Base-by-base conservation (phyloP, 1,284 basidiomycete genomes). In the Takashimella tepidaria region DNA sequence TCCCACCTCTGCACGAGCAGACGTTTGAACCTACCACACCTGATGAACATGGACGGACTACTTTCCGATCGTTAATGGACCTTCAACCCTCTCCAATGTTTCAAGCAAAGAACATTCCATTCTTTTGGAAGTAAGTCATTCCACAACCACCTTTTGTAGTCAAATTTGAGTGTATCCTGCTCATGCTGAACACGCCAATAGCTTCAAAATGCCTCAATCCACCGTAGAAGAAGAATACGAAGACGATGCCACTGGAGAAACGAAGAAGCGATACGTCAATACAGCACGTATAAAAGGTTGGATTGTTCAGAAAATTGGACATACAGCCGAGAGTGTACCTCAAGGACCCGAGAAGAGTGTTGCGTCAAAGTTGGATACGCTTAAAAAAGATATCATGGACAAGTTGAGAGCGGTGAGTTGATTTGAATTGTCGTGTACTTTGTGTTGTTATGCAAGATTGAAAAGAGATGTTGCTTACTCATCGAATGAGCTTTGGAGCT, bases 1-100 rank as follows among this genome's bases (percentile, higher is more conserved):
- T 92, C 19, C 81, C 84, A 8, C 78, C 80, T 20, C 83, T 88
- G 63, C 80, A 82, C 63, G 83, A 85, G 61, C 82, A 84, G 47
- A 87, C 84, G 40, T 44, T 61, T 11, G 64, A 60, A 42, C 57
- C 62, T 1, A 45, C 58, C 11, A 49, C 50, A 3, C 40, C 50
- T 1, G 66, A 62, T 42, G 60, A 52, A 2, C 56, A 63, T 8
- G 51, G 57, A 19, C 42, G 41, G 12, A 26, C 50, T 6, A 41
- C 42, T 5, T 55, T 63, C 49, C 45, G 58, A 5, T 72, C 72
- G 1, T 49, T 50, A 2, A 55, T 70, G 8, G 72, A 72, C 41
- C 55, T 72, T 5, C 72, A 72, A 52, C 69, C 70, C 12, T 54
- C 67, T 1, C 72, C 72, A 1, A 51, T 69, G 6, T 67, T 69